Evolutionary conservation across 257 asterid genomes (phyloP), one percentile per base, ranked within the genome.

Genomic region (Capsicum rhomboideum): DNA sequence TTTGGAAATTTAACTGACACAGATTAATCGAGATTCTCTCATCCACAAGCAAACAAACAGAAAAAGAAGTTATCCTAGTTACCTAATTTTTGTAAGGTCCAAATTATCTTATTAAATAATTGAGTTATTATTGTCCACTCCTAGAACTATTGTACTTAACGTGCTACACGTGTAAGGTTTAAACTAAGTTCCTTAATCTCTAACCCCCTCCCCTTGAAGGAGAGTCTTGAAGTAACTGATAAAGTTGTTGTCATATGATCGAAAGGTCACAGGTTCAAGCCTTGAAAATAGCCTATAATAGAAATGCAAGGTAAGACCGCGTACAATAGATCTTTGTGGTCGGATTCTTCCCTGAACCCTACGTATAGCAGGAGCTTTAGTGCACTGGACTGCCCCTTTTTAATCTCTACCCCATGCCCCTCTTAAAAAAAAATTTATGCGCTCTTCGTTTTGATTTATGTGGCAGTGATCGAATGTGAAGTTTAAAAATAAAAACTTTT

Each of bases 401-500:
- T n/a, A n/a, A n/a, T n/a, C n/a, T n/a, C n/a, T n/a, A n/a, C n/a
- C n/a, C n/a, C n/a, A n/a, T n/a, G n/a, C n/a, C n/a, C 20, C 2
- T 0, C 6, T 11, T 11, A 50, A 12, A 14, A 53, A 53, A 14
- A 16, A 17, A n/a, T n/a, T 16, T 17, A 54, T 4, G 6, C 1
- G 2, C 21, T 6, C n/a, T 53, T 2, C 59, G 0, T 53, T 8
- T 17, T 53, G 16, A 53, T 53, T 52, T 53, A 53, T 53, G 0
- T 16, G 40, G 0, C 2, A 0, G 1, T 28, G 1, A 63, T 26
- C 13, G 0, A 6, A 63, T 0, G 6, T 0, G 4, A 13, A 64
- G 6, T 28, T 26, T 64, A 34, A 34, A 34, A 34, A 34, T 12
- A 28, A 7, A 11, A 59, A 23, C 10, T 11, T 34, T n/a, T n/a